phyloP scores from a whole-genome alignment of 1,139 yeast genomes.

The Lodderomyces beijingensis region DNA sequence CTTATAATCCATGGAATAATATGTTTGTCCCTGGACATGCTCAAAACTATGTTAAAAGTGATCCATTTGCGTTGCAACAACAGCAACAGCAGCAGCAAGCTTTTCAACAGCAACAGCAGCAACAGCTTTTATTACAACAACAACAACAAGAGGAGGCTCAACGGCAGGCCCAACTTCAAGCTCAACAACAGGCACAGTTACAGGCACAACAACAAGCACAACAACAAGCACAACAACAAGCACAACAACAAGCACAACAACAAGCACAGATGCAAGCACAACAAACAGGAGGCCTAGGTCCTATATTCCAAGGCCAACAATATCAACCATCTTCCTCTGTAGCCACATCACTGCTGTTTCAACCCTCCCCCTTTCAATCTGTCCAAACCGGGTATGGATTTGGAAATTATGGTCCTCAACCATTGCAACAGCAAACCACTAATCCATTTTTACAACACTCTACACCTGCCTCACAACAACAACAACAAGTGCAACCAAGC shows the following conservation, averaged over 20 bases:
- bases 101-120: conserved; percentile 12
- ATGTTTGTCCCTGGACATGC: conserved; percentile 12
- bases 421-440: conserved; percentile 13
- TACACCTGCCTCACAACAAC: conserved; percentile 20
- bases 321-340: conserved; percentile 9
- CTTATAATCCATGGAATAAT: conserved; percentile 43
- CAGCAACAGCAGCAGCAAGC: conserved; percentile 10
- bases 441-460: conserved; percentile 5
- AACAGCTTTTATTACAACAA: conserved; percentile 12
- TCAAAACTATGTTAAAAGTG: conserved; percentile 10
- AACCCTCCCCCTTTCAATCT: conserved; percentile 14
- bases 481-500: conserved; percentile 14
- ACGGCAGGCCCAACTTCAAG: conserved; percentile 13
- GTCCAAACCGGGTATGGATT: conserved; percentile 55
- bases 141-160: conserved; percentile 9
- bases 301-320: conserved; percentile 15
- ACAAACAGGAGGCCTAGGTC: conserved; percentile 1
- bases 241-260: conserved; percentile 12
- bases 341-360: too few relatives aligned
- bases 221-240: conserved; percentile 11
- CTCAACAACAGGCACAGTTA: conserved; percentile 8
- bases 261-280: conserved; percentile 11
- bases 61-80: conserved; percentile 9
- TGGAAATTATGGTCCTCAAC: conserved; percentile 45
- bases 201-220: conserved; percentile 11